phyloP scores from a whole-genome alignment of 2,329 filamentous ascomycete species.

The Colletotrichum lentis region DNA sequence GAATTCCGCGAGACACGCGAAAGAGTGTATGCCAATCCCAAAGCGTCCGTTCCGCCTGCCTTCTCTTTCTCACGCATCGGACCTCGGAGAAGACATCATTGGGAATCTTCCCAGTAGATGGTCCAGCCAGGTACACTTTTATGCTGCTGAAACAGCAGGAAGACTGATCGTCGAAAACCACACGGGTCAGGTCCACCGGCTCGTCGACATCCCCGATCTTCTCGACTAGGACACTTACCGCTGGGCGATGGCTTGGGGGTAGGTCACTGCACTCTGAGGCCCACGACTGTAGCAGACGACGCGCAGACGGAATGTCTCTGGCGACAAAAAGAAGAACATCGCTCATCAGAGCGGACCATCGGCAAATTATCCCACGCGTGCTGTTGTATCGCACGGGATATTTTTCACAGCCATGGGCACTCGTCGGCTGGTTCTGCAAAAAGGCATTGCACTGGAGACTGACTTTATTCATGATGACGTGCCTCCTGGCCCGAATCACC shows the following conservation, averaged over 20 bases:
- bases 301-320: background rate
- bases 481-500: background rate
- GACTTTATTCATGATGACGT: conserved; percentile 3
- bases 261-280: background rate
- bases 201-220: background rate
- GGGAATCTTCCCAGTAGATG: background rate
- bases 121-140: background rate
- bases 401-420: background rate
- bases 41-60: background rate
- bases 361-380: background rate
- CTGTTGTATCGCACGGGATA: background rate
- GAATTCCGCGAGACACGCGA: conserved; percentile 3
- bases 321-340: conserved; percentile 1
- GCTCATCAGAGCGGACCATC: conserved; percentile 9
- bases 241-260: background rate
- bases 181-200: background rate
- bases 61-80: background rate
- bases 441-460: background rate
- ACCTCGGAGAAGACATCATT: background rate
- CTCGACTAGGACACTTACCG: background rate
- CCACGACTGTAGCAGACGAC: background rate
- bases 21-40: conserved; percentile 12
- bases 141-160: background rate
- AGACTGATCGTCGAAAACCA: background rate
- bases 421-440: background rate